phyloP scores from a whole-genome alignment of 768 basidiomycete genomes.

The Collybia mongolica region DNA sequence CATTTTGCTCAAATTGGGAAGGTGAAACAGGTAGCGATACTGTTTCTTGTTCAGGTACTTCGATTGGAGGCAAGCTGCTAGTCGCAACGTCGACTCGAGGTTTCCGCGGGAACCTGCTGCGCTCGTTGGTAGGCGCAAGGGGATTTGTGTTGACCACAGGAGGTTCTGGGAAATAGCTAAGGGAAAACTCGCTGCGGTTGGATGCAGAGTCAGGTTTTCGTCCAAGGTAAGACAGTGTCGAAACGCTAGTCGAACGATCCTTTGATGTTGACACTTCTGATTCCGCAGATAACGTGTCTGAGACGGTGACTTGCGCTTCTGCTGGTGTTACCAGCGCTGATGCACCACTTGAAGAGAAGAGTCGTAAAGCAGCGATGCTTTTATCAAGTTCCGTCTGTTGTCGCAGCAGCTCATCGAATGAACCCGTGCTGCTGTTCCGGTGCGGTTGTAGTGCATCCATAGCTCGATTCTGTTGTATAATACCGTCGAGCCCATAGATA shows the following conservation, averaged over 20 bases:
- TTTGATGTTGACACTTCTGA: no score
- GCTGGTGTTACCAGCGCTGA: constrained; percentile 1
- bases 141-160: constrained; percentile 27
- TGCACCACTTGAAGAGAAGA: constrained; percentile 32
- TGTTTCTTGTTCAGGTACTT: not conserved
- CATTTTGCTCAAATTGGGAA: constrained; percentile 9
- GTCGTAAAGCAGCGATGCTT: constrained; percentile 57
- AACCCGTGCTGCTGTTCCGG: constrained; percentile 26
- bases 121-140: constrained; percentile 4
- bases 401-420: constrained; percentile 52
- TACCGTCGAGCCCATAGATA: constrained; percentile 43
- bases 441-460: constrained; percentile 13
- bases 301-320: not conserved
- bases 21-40: constrained; percentile 11
- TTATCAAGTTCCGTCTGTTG: constrained; percentile 65
- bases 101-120: constrained; percentile 3
- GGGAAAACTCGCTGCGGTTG: constrained; percentile 56
- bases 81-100: not conserved
- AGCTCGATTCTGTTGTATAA: constrained; percentile 15
- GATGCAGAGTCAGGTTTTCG: constrained; percentile 31
- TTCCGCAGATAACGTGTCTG: no score
- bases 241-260: constrained; percentile 14
- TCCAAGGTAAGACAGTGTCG: constrained; percentile 15
- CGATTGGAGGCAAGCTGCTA: not conserved
- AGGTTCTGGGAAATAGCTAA: constrained; percentile 70